These are phyloP conservation scores for Zizania latifolia DNA, from an alignment of 176 grass and related monocot genomes.

Conservation along the genomic window DNA sequence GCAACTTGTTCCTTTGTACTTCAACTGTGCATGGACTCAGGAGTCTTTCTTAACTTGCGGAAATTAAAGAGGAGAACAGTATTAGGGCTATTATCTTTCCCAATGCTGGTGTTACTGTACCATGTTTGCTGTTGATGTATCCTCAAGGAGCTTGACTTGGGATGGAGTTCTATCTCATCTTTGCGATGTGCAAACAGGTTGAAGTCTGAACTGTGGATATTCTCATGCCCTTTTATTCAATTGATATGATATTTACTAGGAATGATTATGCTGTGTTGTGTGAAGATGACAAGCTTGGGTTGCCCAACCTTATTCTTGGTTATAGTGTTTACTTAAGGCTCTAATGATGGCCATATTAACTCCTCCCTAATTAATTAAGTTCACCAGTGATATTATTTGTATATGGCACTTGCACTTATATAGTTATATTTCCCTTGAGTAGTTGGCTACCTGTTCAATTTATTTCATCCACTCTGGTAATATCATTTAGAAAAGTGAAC, in stretches of 20 bases:
- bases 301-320: background rate
- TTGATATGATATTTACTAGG: conserved; percentile 6
- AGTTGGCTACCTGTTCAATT: background rate
- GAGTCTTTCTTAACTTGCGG: conserved; percentile 39
- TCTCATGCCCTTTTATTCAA: conserved; percentile 27
- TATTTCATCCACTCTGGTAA: background rate
- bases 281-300: background rate
- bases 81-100: conserved; percentile 30
- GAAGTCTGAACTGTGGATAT: conserved; percentile 31
- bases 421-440: background rate
- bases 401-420: background rate
- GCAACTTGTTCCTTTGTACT: conserved; percentile 40
- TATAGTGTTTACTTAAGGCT: background rate
- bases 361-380: background rate
- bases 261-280: background rate
- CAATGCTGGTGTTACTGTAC: conserved; percentile 35
- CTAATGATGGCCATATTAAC: background rate
- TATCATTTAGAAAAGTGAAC: background rate
- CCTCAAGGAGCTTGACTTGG: conserved; percentile 38
- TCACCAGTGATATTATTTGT: background rate
- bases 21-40: conserved; percentile 44
- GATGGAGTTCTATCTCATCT: conserved; percentile 31
- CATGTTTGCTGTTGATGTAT: conserved; percentile 31
- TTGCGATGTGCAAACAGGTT: conserved; percentile 36
- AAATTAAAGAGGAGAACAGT: conserved; percentile 44